These are phyloP conservation scores for Neofusicoccum umdonicola DNA, from an alignment of 2,329 filamentous ascomycete genomes.

Conservation along the genomic window DNA sequence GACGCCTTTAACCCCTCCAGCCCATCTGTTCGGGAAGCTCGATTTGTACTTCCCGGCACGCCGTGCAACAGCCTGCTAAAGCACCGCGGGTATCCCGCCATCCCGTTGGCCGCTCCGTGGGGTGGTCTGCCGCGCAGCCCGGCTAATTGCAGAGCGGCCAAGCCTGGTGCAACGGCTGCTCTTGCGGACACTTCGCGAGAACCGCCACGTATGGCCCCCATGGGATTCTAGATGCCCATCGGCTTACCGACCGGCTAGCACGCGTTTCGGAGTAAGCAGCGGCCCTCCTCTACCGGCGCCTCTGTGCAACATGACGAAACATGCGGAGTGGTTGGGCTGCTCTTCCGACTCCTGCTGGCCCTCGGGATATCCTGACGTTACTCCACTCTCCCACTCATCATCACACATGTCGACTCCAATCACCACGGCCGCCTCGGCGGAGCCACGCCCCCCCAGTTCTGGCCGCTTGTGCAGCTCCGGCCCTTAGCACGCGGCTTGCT, in stretches of 20 bases:
- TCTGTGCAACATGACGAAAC: conserved; percentile 5
- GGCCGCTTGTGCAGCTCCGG: background rate
- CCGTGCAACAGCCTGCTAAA: background rate
- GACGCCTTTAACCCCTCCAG: background rate
- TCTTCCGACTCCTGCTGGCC: background rate
- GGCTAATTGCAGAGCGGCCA: conserved; percentile 1
- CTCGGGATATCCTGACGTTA: background rate
- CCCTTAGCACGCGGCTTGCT: background rate
- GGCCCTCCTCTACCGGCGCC: background rate
- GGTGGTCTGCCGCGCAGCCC: background rate
- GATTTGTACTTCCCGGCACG: background rate
- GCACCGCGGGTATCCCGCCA: background rate
- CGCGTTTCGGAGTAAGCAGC: background rate
- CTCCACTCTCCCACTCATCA: background rate
- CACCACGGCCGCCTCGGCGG: background rate
- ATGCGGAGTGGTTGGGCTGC: background rate
- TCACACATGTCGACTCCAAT: too few relatives aligned
- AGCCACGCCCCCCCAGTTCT: background rate
- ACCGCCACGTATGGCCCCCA: background rate
- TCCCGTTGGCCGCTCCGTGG: background rate
- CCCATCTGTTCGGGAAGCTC: background rate
- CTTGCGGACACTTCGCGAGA: background rate
- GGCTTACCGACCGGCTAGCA: background rate
- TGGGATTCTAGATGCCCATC: background rate
- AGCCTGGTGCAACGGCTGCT: background rate